These are phyloP conservation scores for Podospora fimiseda DNA, from an alignment of 495 filamentous ascomycete species.

Conservation along the genomic window DNA sequence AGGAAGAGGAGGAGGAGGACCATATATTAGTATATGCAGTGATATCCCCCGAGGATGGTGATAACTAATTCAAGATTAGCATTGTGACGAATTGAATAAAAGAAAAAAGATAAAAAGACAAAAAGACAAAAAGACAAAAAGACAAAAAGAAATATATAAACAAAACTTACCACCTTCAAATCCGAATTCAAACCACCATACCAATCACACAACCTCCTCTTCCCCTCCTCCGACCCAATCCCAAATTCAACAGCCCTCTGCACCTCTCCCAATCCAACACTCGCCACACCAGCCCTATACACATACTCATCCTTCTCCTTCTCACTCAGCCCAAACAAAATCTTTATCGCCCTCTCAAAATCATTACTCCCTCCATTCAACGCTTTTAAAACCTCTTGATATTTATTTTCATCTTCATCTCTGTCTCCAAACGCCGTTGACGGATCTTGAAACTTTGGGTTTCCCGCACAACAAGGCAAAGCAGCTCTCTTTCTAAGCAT, in stretches of 20 bases:
- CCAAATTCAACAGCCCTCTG: constrained; percentile 46
- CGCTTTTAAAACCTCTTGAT: constrained; percentile 16
- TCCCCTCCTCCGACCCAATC: too few relatives aligned
- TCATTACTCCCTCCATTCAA: constrained; percentile 38
- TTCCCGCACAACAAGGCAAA: constrained; percentile 10
- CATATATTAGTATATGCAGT: constrained; percentile 48
- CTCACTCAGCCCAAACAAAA: constrained; percentile 43
- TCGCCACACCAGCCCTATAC: constrained; percentile 53
- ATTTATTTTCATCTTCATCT: constrained; percentile 6
- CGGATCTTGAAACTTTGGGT: constrained; percentile 11
- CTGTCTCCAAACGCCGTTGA: constrained; percentile 8
- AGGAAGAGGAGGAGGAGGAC: constrained; percentile 45
- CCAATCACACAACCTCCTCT: constrained; percentile 38
- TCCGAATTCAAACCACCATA: constrained; percentile 32
- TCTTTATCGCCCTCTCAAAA: constrained; percentile 41
- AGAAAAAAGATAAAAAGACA: neutral
- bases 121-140: neutral
- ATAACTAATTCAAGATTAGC: constrained; percentile 11
- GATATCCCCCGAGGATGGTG: constrained; percentile 27
- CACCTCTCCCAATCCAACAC: constrained; percentile 44
- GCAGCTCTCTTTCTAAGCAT: neutral
- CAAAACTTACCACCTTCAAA: constrained; percentile 19
- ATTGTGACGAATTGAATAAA: too few relatives aligned
- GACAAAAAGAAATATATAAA: too few relatives aligned
- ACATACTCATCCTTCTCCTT: constrained; percentile 44